Base-by-base conservation (phyloP, 2,329 filamentous ascomycete species). In the Leptographium procerum region DNA sequence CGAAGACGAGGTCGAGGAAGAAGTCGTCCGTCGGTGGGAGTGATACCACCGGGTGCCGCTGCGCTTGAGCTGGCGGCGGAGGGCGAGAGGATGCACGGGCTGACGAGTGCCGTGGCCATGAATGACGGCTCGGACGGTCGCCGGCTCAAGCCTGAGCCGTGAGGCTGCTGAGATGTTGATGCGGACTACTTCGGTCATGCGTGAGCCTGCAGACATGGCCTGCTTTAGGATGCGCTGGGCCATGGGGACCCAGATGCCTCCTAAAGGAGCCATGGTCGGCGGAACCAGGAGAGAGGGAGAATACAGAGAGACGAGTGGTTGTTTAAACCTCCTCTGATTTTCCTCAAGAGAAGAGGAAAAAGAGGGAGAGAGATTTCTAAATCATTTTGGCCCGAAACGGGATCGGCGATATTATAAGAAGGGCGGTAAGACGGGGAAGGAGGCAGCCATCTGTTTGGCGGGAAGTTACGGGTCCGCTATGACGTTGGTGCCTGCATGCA, bases 221-320 rank as follows among this genome's bases (percentile, higher is more conserved):
- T 73, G 74, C 67, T 78, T 77, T 66, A 82, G 72, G 65, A 79
- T 71, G 69, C 78, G 78, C 69, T 82, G 70, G 72, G 78, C 77
- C 68, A 75, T 73, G 60, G 79, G 77, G 66, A 76, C 80, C 80
- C 76, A 81, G 69, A 82, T 73, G 71, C 77, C 79, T 74, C 78
- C 78, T 68, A 71, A 69, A 68, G 78, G 76, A 72, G 75, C 75
- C 81, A 84, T 84, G 63, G 64, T 77, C 69, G 54, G 64, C 34
- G 33, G 50, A 54, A 9, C 8, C 11, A 31, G 19, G 24, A 29
- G 16, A 31, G 36, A 28, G 19, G 40, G 11, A 31, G 36, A 22
- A 48, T 8, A 16, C 11, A 50, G 11, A 31, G 9, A 5, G 34
- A 26, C 36, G 33, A 31, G 33, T 61, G 59, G 61, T 65, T 63